phyloP scores from a whole-genome alignment of 2,329 filamentous ascomycete species.

The Ambrosiella beaveri region DNA sequence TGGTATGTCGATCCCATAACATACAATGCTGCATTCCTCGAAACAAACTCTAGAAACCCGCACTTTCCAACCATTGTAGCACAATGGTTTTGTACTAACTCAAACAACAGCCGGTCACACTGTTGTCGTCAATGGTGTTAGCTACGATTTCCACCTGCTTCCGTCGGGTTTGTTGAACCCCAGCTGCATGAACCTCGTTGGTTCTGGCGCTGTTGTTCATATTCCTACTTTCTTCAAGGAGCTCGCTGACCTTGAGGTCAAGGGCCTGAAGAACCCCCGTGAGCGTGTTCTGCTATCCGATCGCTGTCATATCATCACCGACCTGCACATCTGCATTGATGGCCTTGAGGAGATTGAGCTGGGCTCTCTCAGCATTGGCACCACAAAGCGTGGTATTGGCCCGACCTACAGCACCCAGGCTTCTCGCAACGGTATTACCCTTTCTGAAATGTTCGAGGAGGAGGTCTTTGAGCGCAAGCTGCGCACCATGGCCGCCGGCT shows the following conservation, averaged over 20 bases:
- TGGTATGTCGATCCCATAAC: slow-evolving; percentile 4
- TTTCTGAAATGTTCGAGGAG: slow-evolving; percentile 51
- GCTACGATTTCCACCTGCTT: slow-evolving; percentile 14
- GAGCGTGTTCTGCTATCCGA: slow-evolving; percentile 45
- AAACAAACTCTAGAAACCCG: too few species aligned
- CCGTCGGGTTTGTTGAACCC: slow-evolving; percentile 56
- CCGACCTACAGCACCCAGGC: slow-evolving; percentile 16
- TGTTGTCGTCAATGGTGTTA: slow-evolving; percentile 14
- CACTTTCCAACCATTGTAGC: too few species aligned
- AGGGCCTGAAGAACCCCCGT: slow-evolving; percentile 22
- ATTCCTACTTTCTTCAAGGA: slow-evolving; percentile 24
- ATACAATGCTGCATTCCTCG: not conserved
- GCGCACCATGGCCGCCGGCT: slow-evolving; percentile 41
- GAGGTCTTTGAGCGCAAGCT: slow-evolving; percentile 49
- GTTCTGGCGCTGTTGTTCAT: slow-evolving; percentile 51
- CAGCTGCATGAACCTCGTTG: slow-evolving; percentile 54
- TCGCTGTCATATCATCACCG: slow-evolving; percentile 45
- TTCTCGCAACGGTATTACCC: slow-evolving; percentile 45
- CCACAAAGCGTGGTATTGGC: slow-evolving; percentile 21
- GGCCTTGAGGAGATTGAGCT: slow-evolving; percentile 46
- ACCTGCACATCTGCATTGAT: slow-evolving; percentile 50
- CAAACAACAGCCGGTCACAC: slow-evolving; percentile 11
- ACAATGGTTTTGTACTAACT: slow-evolving; percentile 1
- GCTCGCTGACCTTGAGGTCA: slow-evolving; percentile 23
- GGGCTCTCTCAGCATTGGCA: slow-evolving; percentile 22